Base-by-base conservation (phyloP, 2,329 filamentous ascomycete genomes). In the Didymella pomorum region DNA sequence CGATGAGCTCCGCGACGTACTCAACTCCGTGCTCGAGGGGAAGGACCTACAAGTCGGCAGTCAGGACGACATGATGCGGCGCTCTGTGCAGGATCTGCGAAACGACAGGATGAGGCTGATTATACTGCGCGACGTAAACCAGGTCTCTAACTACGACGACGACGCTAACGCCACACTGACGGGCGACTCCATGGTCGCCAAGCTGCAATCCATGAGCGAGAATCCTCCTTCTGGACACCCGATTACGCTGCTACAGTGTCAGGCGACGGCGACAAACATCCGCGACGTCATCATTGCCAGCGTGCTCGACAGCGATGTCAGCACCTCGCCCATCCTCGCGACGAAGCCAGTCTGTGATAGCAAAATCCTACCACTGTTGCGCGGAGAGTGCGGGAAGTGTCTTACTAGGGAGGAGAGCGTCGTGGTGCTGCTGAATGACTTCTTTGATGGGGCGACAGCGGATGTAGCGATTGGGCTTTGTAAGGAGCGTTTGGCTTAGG, bases 191-290 rank as follows among this genome's bases (percentile, higher is more conserved):
- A 76, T 76, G 43, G 67, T 76, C 10, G 46, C 25, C 3, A 71
- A 69, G 39, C 56, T 75, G 1, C 49, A 60, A 1, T 46, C 61
- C 3, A 71, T 74, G 70, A 35, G 52, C 11, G 46, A 37, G 5
- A 54, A 67, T 25, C 67, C 69, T 2, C 68, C 71, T 0, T 39
- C 43, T 0, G 68, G 67, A 0, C 65, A 73, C 29, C 61, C 68
- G 0, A 61, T 76, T 4, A 68, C 65, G 2, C 48, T 74, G 25
- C 50, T 76, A 25, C 82, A 84, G 62, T 83, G 81, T 54, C 82
- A 84, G 71, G 82, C 82, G 2, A 84, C 82, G 3, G 77, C 81
- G n/a, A 80, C 79, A 5, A 82, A 82, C 63, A 80, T 84, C 39
- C 71, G 76, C 3, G 78, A 80, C 56, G 82, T 82, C 0, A 76